Conservation (phyloP, 257 asterid genomes). For the Penstemon davidsonii region DNA sequence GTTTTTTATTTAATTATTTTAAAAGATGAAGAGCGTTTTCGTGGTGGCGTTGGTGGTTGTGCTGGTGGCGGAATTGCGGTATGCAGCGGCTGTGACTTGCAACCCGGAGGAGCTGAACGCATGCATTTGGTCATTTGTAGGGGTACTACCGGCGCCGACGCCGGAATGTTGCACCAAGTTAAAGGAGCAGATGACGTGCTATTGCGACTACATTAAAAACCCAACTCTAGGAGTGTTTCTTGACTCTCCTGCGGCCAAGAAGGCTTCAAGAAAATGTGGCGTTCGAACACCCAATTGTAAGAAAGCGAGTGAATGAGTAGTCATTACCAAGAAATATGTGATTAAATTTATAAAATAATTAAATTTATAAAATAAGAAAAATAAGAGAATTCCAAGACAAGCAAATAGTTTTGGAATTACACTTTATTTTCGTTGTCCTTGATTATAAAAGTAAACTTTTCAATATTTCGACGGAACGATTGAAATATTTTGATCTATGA, state of each 20-base stretch:
- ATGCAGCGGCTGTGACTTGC: slow-evolving; percentile 30
- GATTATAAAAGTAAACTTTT: too few relatives aligned
- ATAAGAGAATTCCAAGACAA: too few relatives aligned
- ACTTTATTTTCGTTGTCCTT: too few relatives aligned
- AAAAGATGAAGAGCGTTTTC: slow-evolving; percentile 24
- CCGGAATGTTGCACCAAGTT: slow-evolving; percentile 33
- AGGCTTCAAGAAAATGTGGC: slow-evolving; percentile 27
- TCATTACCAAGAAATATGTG: too few relatives aligned
- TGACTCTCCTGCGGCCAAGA: slow-evolving; percentile 36
- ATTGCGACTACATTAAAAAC: slow-evolving; percentile 36
- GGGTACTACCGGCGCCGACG: slow-evolving; percentile 25
- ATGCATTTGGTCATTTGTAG: slow-evolving; percentile 18
- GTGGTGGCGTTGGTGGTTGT: slow-evolving; percentile 15
- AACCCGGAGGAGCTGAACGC: slow-evolving; percentile 25
- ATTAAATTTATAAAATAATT: too few relatives aligned
- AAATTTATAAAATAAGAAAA: too few relatives aligned
- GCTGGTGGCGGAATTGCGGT: slow-evolving; percentile 15
- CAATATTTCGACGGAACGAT: too few relatives aligned
- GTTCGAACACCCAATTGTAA: slow-evolving; percentile 25
- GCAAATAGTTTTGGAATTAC: too few relatives aligned
- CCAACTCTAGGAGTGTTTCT: slow-evolving; percentile 22
- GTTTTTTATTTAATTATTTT: too few relatives aligned
- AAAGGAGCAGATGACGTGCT: slow-evolving; percentile 41
- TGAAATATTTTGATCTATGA: too few relatives aligned
- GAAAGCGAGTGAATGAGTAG: too few relatives aligned